Evolutionary conservation across 2,329 filamentous ascomycete genomes (phyloP), one percentile per base, ranked within the genome.

Genomic region (Dactylonectria macrodidyma): DNA sequence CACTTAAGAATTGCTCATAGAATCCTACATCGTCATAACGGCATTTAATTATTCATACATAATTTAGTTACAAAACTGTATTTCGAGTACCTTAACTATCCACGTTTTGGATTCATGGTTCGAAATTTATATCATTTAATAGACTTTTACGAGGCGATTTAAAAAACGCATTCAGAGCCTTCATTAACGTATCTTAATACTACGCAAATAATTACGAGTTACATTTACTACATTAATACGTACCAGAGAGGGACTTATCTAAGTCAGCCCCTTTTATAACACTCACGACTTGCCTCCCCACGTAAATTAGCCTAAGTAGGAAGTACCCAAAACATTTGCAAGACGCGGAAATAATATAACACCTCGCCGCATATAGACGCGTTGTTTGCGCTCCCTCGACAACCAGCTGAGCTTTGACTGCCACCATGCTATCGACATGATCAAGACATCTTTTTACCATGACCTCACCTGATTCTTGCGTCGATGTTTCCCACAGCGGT

Each of bases 401-500:
- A 12, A 52, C 50, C 50, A 33, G 22, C 14, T 52, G 48, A 52
- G 24, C 50, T 12, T 12, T 52, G 8, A 52, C 50, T 52, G 50
- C 50, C 19, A 52, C 50, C 50, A 52, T 52, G 24, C 14, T 16
- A 33, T 52, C 50, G 50, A 52, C 50, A 34, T 52, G 11, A 52
- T 19, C 19, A 19, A 52, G 33, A 34, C 6, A 52, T 52, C 14
- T 12, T 52, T 52, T 52, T 52, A 52, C 50, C 50, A 52, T 52
- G 50, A 52, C 50, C 50, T 52, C 50, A 24, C 50, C 50, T 52
- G 24, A 52, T 52, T 52, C 50, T 12, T 52, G 24, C 24, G 9
- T 52, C 50, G 50, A 52, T 12, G 14, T 52, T 52, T 52, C 50
- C 50, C 16, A 52, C 50, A 46, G 50, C 50, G 50, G 24, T 11